Evolutionary conservation across 345 rosid genomes (phyloP).

Genomic region (Populus deltoides): DNA sequence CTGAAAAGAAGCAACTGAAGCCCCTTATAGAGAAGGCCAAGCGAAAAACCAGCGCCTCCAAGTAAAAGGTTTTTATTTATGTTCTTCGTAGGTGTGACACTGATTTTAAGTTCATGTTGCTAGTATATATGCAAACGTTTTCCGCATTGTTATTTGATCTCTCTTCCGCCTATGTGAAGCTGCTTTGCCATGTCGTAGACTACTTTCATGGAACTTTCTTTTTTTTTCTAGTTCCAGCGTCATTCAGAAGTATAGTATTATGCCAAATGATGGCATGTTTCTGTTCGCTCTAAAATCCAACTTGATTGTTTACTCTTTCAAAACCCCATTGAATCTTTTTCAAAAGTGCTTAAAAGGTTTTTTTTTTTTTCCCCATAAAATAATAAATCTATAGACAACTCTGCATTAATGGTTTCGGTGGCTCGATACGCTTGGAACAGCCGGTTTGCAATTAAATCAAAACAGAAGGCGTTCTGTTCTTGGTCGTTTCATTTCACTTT

Average conservation of each 20-base stretch:
- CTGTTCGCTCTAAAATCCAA: too few species aligned
- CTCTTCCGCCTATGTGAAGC: background rate
- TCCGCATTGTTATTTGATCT: background rate
- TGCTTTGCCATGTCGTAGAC: background rate
- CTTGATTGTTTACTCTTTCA: too few species aligned
- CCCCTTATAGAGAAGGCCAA: constrained; percentile 96
- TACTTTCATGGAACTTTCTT: background rate
- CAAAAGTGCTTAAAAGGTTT: too few species aligned
- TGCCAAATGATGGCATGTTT: too few species aligned
- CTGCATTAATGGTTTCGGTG: too few species aligned
- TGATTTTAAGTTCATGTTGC: background rate
- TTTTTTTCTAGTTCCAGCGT: background rate
- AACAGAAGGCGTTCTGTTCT: too few species aligned
- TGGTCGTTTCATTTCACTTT: too few species aligned
- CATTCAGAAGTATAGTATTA: background rate
- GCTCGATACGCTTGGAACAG: too few species aligned
- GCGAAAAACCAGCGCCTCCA: constrained; percentile 58
- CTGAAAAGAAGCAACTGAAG: constrained; percentile 98
- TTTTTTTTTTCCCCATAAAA: too few species aligned
- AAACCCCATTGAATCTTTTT: too few species aligned
- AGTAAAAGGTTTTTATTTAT: background rate
- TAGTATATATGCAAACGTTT: background rate
- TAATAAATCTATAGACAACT: too few species aligned
- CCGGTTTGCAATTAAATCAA: too few species aligned
- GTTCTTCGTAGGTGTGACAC: background rate